Percentiles rank a stretch among this genome's conserved stretches.
phyloP scores from a whole-genome alignment of 106 monocot genomes.

The Dioscorea alata region DNA sequence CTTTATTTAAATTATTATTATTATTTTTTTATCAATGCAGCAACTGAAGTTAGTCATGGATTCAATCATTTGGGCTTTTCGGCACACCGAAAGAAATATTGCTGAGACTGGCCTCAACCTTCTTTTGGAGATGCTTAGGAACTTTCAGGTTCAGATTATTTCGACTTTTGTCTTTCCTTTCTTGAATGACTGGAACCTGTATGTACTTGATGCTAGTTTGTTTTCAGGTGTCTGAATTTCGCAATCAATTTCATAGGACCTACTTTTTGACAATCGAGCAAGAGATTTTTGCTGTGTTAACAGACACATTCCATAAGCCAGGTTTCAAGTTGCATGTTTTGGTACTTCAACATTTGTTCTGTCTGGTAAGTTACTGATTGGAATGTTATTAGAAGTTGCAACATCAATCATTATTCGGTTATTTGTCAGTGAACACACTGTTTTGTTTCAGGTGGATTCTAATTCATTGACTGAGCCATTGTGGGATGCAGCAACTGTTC shows the following conservation, averaged over 20 bases:
- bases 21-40: constrained; percentile 23
- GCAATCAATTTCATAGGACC: constrained; percentile 91
- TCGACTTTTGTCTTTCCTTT: background rate
- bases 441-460: constrained; percentile 61
- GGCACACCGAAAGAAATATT: constrained; percentile 98
- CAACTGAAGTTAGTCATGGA: constrained; percentile 97
- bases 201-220: background rate
- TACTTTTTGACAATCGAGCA: constrained; percentile 90
- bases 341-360: constrained; percentile 89
- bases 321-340: constrained; percentile 96
- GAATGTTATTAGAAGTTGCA: too few relatives aligned
- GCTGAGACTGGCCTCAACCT: constrained; percentile 97
- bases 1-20: too few relatives aligned
- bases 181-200: background rate
- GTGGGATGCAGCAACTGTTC: constrained; percentile 82
- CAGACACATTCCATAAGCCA: constrained; percentile 97
- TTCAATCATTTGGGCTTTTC: constrained; percentile 96
- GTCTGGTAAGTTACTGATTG: constrained; percentile 44
- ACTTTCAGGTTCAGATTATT: constrained; percentile 62
- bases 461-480: constrained; percentile 75
- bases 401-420: background rate
- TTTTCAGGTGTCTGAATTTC: constrained; percentile 69
- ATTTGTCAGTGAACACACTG: background rate
- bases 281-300: constrained; percentile 97
- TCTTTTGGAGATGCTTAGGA: constrained; percentile 84